Evolutionary conservation across 495 filamentous ascomycete genomes (phyloP), one percentile per base, ranked within the genome.

Genomic region (Neurospora sp.): DNA sequence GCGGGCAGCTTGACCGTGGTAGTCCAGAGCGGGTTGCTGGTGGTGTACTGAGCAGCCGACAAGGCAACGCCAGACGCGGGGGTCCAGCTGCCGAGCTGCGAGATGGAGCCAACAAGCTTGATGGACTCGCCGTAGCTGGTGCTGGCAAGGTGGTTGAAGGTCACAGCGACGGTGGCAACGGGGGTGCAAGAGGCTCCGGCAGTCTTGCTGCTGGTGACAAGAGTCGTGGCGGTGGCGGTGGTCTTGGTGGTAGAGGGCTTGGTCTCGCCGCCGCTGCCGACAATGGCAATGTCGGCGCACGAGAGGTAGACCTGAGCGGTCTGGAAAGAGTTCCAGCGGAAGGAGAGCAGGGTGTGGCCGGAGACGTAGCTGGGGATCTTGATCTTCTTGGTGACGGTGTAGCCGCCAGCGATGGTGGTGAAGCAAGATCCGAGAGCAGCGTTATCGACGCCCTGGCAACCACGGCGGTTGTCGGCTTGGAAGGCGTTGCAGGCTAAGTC

Each of bases 61-160:
- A 93, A 79, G 0, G 88, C 81, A 0, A 89, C 40, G 0, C 85
- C 89, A 18, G 79, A 78, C 38, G 76, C 76, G 0, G 86, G 82
- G 72, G 85, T 81, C 90, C 90, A 92, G 74, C 79, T 82, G 0
- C 90, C 90, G 27, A 93, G 85, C 66, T 83, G 79, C 0, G 83
- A 70, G 69, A 88, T 85, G 14, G 86, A 88, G 1, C 91, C 91
- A 0, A 83, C 83, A 12, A 93, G 76, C 76, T 86, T 88, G 79
- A 92, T 83, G 39, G 85, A 88, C 79, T 91, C 86, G 14, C 90
- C 90, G 27, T 80, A 88, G 0, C 60, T 75, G 0, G 91, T 92
- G 0, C 79, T 84, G 1, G 84, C 89, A 7, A 81, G 82, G 35
- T 86, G 84, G 42, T 89, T 84, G 78, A 92, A 92, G 0, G 87